These are phyloP conservation scores for Colletotrichum liriopes DNA, from an alignment of 2,329 filamentous ascomycete genomes.

Conservation along the genomic window DNA sequence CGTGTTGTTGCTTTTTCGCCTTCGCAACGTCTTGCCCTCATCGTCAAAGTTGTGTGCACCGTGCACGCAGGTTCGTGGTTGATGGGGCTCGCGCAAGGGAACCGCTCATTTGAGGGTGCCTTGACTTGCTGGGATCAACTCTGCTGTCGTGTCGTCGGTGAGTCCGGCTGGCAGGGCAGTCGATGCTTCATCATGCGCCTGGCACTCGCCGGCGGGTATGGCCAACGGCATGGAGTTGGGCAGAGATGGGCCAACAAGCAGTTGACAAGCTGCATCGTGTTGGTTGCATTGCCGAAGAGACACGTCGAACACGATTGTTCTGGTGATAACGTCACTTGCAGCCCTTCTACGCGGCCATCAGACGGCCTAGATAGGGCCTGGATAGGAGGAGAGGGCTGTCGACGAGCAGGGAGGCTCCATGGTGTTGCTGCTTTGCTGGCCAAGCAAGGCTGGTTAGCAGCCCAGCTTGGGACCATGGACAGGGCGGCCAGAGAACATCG, in stretches of 20 bases:
- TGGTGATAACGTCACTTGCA: constrained; percentile 21
- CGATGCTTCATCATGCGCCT: constrained; percentile 17
- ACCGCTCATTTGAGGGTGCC: constrained; percentile 22
- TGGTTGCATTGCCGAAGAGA: constrained; percentile 1
- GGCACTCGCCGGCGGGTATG: not conserved
- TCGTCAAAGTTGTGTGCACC: constrained; percentile 8
- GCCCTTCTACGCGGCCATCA: constrained; percentile 9
- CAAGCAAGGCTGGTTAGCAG: constrained; percentile 31
- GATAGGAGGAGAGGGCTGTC: constrained; percentile 18
- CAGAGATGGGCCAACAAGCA: constrained; percentile 12
- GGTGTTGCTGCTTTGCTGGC: constrained; percentile 25
- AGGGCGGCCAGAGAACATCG: constrained; percentile 13
- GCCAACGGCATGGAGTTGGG: constrained; percentile 29
- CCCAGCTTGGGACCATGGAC: constrained; percentile 16
- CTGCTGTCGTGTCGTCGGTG: constrained; percentile 21
- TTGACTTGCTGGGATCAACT: constrained; percentile 26
- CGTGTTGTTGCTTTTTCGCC: constrained; percentile 8
- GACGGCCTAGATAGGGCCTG: constrained; percentile 14
- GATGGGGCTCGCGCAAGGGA: constrained; percentile 25
- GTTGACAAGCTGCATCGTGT: constrained; percentile 1
- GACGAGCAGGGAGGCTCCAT: constrained; percentile 33
- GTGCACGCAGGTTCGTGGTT: constrained; percentile 1
- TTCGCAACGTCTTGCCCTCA: constrained; percentile 11
- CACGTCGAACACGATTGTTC: constrained; percentile 18
- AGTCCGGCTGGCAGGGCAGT: constrained; percentile 29